phyloP scores from a whole-genome alignment of 1,284 basidiomycete genomes.

The Jaminaea rosea region DNA sequence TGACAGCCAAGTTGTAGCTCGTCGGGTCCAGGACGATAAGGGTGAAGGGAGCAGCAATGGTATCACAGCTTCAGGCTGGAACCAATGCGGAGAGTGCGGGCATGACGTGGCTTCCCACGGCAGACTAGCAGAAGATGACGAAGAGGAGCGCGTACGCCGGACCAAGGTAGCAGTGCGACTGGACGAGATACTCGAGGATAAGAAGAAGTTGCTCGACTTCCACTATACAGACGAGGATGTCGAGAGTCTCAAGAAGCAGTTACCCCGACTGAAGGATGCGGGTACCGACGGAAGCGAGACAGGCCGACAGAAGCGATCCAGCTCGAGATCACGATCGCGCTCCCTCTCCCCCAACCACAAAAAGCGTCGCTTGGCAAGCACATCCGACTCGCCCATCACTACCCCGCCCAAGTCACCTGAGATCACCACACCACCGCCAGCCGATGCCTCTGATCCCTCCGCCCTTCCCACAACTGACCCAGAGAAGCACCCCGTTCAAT shows the following conservation, averaged over 20 bases:
- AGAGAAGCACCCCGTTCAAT: slow-evolving; percentile 10
- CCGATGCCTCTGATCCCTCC: too few species aligned
- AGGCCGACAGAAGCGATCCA: slow-evolving; percentile 5
- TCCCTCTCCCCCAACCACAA: too few species aligned
- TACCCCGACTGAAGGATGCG: neutral
- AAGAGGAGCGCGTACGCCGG: slow-evolving; percentile 53
- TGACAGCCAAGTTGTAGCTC: too few species aligned
- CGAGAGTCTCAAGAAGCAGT: slow-evolving; percentile 57
- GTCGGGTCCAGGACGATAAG: neutral
- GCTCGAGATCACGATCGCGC: too few species aligned
- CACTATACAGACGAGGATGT: slow-evolving; percentile 64
- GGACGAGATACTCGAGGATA: slow-evolving; percentile 76
- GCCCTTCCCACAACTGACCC: too few species aligned
- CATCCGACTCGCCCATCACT: too few species aligned
- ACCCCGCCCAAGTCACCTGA: too few species aligned
- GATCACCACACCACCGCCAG: too few species aligned
- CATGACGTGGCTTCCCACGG: slow-evolving; percentile 64
- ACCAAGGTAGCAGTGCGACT: slow-evolving; percentile 69
- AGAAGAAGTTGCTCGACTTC: slow-evolving; percentile 66
- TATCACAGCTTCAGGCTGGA: neutral
- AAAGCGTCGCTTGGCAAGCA: too few species aligned
- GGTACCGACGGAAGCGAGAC: slow-evolving; percentile 2
- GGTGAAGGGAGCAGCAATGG: neutral
- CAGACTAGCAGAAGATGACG: slow-evolving; percentile 50
- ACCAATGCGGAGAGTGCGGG: slow-evolving; percentile 55